Evolutionary conservation across 2,329 filamentous ascomycete species (phyloP), one percentile per base, ranked within the genome.

Genomic region (Diplodia mutila): DNA sequence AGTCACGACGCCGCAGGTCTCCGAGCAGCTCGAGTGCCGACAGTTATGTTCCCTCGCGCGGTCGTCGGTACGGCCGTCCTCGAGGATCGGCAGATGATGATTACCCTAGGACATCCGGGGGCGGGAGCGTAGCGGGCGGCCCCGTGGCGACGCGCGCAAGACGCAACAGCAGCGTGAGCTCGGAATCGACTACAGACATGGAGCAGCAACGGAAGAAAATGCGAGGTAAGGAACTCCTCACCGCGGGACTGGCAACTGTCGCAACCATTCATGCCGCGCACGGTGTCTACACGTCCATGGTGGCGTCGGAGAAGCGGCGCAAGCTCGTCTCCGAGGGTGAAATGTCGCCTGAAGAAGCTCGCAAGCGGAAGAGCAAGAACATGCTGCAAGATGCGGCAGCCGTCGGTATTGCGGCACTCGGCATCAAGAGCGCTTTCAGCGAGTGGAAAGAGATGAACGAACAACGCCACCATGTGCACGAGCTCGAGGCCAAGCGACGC

Each of bases 191-290:
- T 75, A 84, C 84, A 73, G 88, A 89, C 74, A 87, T 91, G 80
- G 87, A 89, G 75, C 82, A 85, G 71, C 80, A 82, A 73, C 82
- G 84, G 65, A 90, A 88, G 78, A 89, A 90, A 75, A 84, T 89
- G 81, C 84, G 84, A 81, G 85, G 87, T 77, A 89, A 90, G 79
- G 86, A 90, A 82, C 77, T 90, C 73, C 75, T 90, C 70, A 90
- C 88, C 71, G 86, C 87, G 66, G 88, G 89, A 70, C 80, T 91
- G 68, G 89, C 89, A 65, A 88, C 87, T 67, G 85, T 91, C 68
- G 89, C 89, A 46, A 90, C 89, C 32, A 89, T 91, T 70, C 88
- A 91, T 78, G 89, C 89, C 27, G 89, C 87, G 16, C 88, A 91
- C 75, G 85, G 84, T 69, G 82, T 91, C 66, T 88, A 89, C 77